Base-by-base conservation (phyloP, 768 basidiomycete genomes). In the Termitomyces sp. region DNA sequence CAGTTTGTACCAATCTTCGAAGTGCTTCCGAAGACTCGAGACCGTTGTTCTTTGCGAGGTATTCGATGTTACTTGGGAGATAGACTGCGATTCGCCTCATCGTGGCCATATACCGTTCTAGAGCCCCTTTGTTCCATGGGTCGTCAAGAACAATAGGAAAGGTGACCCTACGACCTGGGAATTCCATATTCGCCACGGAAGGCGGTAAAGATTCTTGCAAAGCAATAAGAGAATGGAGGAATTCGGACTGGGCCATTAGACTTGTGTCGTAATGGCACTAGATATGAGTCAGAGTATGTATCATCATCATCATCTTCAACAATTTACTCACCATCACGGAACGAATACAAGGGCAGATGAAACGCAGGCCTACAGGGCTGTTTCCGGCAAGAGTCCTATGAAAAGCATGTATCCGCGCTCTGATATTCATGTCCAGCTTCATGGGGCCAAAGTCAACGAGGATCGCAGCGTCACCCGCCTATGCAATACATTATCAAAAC, bases 81-180 rank as follows among this genome's bases (percentile, higher is more conserved):
- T 88, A 89, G 1, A 81, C 82, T 0, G 86, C 85, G 50, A 77
- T 77, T 47, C 78, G 73, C 10, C 87, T 72, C 0, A 72, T 79
- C 0, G 79, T 77, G 7, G 66, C 69, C 78, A 80, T 84, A 65
- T 89, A 86, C 21, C 79, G 73, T 44, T 76, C 65, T 28, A 86
- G 70, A 4, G 85, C 83, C 11, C 81, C 81, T 9, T 71, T 71
- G 57, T 66, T 78, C 78, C 84, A 82, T 5, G 71, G 73, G 62
- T 88, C 86, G 59, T 87, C 81, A 11, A 86, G 73, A 1, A 78
- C 79, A 30, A 88, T 79, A 0, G 87, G 87, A 53, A 88, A 81
- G 8, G 75, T 78, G 30, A 88, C 74, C 43, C 74, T 71, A 15
- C 86, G 76, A 1, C 78, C 79, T 0, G 76, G 72, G 53, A 88